These are phyloP conservation scores for Darksidea phi DNA, from an alignment of 495 filamentous ascomycete species.

Conservation along the genomic window DNA sequence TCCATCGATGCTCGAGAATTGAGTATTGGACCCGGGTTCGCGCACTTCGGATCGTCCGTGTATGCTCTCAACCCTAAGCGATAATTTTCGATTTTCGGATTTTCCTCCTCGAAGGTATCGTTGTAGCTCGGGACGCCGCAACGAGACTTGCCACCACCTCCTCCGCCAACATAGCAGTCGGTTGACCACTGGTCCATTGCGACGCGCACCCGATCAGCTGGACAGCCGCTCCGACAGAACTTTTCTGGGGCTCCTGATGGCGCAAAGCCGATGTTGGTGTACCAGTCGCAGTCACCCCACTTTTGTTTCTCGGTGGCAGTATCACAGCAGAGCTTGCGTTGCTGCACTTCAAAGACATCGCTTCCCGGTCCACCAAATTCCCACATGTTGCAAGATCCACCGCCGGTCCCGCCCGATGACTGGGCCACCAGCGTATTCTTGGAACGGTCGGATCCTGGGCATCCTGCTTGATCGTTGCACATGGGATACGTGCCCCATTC, in stretches of 20 bases:
- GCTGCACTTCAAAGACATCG: neutral
- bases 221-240: conserved; percentile 1
- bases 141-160: neutral
- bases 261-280: neutral
- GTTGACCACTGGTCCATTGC: conserved; percentile 1
- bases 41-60: neutral
- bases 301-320: neutral
- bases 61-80: neutral
- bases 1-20: neutral
- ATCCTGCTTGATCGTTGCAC: neutral
- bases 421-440: neutral
- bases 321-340: conserved; percentile 2
- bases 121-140: neutral
- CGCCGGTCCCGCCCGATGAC: neutral
- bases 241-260: neutral
- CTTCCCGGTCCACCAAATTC: neutral
- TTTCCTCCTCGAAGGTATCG: neutral
- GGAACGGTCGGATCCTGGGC: neutral
- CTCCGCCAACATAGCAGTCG: neutral
- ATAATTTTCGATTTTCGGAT: neutral
- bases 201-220: neutral
- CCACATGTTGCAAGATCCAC: conserved; percentile 1
- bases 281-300: neutral
- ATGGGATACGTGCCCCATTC: neutral
- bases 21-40: neutral